Base-by-base conservation (phyloP, 2,329 filamentous ascomycete species). In the Cordyceps cicadae region DNA sequence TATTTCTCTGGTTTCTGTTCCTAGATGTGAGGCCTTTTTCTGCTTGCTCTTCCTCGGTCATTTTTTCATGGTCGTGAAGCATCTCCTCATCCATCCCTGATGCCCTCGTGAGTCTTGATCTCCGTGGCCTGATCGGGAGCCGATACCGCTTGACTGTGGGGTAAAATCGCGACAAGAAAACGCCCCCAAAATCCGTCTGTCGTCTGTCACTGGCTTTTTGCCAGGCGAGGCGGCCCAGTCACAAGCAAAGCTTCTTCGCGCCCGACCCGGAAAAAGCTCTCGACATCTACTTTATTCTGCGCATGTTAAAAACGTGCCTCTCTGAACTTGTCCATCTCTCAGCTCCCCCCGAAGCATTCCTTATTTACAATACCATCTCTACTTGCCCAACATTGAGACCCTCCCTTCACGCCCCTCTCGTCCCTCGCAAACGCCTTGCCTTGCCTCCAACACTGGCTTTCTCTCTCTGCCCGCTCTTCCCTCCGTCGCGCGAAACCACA, bases 81-180 rank as follows among this genome's bases (percentile, higher is more conserved):
- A 1, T 43, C 3, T 46, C 19, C 17, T 34, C 24, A 15, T 37
- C 26, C 15, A 7, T n/a, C 4, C 34, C 34, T 37, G 34, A 39
- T 15, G 19, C 24, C 46, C 45, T 19, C 7, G 45, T 41, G 19
- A 32, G 37, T 26, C 34, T 29, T 41, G 41, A 11, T 8, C 24
- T 3, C 12, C 11, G 15, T 34, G 55, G 46, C 21, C 48, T 43
- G 50, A 60, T 50, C 58, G 51, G 17, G 29, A 54, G 41, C 58
- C 58, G 58, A 60, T 60, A 54, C 58, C 58, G 58, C 58, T 60
- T 51, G 26, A 17, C 24, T 54, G 58, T 60, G 58, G 58, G 58
- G 58, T 60, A 50, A 52, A 54, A 53, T 34, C 50, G 43, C 17
- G 14, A 41, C 15, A 5, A 39, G 15, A 46, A 52, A 39, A 32